Evolutionary conservation across 164 flowering plant genomes (phyloP).

Genomic region (Stephania japonica): DNA sequence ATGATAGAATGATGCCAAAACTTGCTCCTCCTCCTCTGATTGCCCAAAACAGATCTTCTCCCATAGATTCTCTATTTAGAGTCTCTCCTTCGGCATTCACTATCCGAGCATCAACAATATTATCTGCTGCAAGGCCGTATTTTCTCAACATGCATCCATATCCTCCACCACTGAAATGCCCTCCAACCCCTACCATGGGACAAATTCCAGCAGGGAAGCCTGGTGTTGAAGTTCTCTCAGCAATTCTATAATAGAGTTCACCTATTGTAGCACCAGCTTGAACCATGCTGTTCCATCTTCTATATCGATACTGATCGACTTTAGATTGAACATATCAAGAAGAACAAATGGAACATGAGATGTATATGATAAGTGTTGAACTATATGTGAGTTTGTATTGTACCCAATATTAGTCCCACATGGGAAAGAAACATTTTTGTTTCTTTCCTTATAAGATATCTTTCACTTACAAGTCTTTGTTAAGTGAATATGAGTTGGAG

Average conservation of each 20-base stretch:
- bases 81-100: neutral
- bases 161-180: conserved; percentile 9
- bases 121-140: conserved; percentile 6
- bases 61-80: conserved; percentile 4
- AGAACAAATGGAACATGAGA: conserved; percentile 5
- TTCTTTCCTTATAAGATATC: no score
- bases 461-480: no score
- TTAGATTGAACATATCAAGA: neutral
- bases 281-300: conserved; percentile 6
- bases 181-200: conserved; percentile 1
- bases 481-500: no score
- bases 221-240: neutral
- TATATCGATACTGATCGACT: neutral
- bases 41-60: conserved; percentile 7
- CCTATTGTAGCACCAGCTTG: neutral
- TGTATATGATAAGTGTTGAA: neutral
- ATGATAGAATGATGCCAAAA: conserved; percentile 4
- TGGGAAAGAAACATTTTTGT: no score
- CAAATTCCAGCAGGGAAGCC: conserved; percentile 4
- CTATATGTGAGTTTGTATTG: no score
- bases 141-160: conserved; percentile 4
- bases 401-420: no score
- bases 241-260: conserved; percentile 1
- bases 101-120: neutral
- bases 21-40: conserved; percentile 7